Conservation (phyloP, 495 filamentous ascomycete genomes). For the Darksidea phi region DNA sequence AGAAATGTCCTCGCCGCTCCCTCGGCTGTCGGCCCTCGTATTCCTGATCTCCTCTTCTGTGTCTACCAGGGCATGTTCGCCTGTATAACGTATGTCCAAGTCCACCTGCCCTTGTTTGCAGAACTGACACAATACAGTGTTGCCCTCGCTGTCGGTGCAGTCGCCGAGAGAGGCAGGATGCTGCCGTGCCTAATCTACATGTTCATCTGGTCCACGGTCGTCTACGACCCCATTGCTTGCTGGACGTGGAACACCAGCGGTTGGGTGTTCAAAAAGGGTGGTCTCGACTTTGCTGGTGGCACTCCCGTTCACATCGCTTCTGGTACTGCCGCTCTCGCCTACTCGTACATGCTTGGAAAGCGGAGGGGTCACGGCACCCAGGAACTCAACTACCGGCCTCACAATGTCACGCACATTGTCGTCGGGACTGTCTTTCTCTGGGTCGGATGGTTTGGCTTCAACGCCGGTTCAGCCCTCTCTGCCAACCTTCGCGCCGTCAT, state of each 20-base stretch:
- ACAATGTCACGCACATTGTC: slow-evolving; percentile 97
- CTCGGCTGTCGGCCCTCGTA: slow-evolving; percentile 73
- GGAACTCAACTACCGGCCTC: slow-evolving; percentile 92
- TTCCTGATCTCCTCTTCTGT: slow-evolving; percentile 89
- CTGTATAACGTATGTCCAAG: slow-evolving; percentile 70
- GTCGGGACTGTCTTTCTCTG: slow-evolving; percentile 97
- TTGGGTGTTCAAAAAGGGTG: slow-evolving; percentile 81
- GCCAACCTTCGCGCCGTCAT: slow-evolving; percentile 86
- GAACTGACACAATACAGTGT: slow-evolving; percentile 52
- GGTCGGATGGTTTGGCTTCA: slow-evolving; percentile 99
- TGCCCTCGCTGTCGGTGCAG: slow-evolving; percentile 86
- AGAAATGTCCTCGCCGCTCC: slow-evolving; percentile 74
- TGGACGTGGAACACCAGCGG: slow-evolving; percentile 95
- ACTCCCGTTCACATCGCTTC: slow-evolving; percentile 96
- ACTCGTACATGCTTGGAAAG: slow-evolving; percentile 80
- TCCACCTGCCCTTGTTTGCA: not conserved
- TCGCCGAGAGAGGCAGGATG: slow-evolving; percentile 92
- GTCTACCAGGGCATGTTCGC: slow-evolving; percentile 99
- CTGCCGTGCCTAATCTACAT: slow-evolving; percentile 92
- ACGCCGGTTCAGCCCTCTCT: slow-evolving; percentile 84
- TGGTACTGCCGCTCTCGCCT: slow-evolving; percentile 84
- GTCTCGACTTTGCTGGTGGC: slow-evolving; percentile 93
- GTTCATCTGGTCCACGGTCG: slow-evolving; percentile 92
- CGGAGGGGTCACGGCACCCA: slow-evolving; percentile 79
- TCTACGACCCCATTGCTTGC: slow-evolving; percentile 94